Conservation (phyloP, 345 rosid species). For the Geranium rotundifolium region DNA sequence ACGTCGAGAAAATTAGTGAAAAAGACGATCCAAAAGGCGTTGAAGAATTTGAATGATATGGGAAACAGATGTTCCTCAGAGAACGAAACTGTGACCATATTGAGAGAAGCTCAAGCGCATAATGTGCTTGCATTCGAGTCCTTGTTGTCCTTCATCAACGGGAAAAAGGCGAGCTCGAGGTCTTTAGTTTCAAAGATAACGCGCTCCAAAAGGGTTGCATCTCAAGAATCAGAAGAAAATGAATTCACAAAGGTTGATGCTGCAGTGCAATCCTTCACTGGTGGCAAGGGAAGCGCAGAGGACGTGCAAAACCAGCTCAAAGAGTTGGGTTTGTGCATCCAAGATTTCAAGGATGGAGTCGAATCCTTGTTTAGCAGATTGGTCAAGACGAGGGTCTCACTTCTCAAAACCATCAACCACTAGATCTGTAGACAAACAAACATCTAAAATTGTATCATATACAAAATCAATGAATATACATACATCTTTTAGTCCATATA, state of each 20-base stretch:
- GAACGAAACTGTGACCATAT: slow-evolving; percentile 6
- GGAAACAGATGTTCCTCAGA: slow-evolving; percentile 9
- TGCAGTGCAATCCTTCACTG: slow-evolving; percentile 13
- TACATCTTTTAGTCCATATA: too few relatives aligned
- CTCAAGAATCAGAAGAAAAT: slow-evolving; percentile 15
- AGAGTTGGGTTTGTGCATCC: slow-evolving; percentile 24
- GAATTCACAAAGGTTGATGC: slow-evolving; percentile 28
- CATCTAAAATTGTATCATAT: too few relatives aligned
- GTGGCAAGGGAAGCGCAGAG: slow-evolving; percentile 10
- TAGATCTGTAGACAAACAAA: too few relatives aligned
- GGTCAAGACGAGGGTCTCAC: slow-evolving; percentile 25
- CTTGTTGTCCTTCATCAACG: slow-evolving; percentile 25
- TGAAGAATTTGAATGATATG: slow-evolving; percentile 16
- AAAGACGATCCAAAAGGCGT: background rate
- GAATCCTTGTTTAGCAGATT: slow-evolving; percentile 25
- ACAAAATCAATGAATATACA: too few relatives aligned
- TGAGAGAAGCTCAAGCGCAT: slow-evolving; percentile 22
- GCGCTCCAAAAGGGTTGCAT: slow-evolving; percentile 15
- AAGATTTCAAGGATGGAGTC: slow-evolving; percentile 38
- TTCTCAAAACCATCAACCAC: too few relatives aligned
- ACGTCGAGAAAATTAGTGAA: slow-evolving; percentile 24
- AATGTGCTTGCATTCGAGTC: slow-evolving; percentile 22
- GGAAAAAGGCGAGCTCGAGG: slow-evolving; percentile 22
- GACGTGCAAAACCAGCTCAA: slow-evolving; percentile 14
- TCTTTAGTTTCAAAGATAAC: slow-evolving; percentile 27